These are phyloP conservation scores for Neoarthrinium moseri DNA, from an alignment of 2,329 filamentous ascomycete species.

Conservation along the genomic window DNA sequence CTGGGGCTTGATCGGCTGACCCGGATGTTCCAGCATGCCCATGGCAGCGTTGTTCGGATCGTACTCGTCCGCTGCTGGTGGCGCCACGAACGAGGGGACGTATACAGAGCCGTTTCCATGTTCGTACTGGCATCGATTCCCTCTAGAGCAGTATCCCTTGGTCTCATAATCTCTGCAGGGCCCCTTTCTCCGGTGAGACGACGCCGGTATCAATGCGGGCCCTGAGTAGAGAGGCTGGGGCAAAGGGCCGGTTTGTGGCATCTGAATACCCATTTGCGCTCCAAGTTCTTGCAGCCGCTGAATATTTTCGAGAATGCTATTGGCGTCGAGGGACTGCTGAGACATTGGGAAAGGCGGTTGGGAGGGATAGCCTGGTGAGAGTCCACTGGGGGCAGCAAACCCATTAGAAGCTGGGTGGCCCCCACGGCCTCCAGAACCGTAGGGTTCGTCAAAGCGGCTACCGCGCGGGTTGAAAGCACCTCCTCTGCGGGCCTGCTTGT, in stretches of 20 bases:
- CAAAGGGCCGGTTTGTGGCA: constrained; percentile 38
- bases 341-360: constrained; percentile 23
- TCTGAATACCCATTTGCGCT: constrained; percentile 45
- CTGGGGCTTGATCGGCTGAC: constrained; percentile 8
- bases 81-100: constrained; percentile 29
- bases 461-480: constrained; percentile 34
- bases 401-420: constrained; percentile 3
- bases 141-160: constrained; percentile 70
- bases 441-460: constrained; percentile 32
- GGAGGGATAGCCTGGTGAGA: constrained; percentile 15
- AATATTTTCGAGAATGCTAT: constrained; percentile 60
- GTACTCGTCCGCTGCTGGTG: constrained; percentile 47
- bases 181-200: constrained; percentile 35
- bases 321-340: constrained; percentile 49
- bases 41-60: constrained; percentile 54
- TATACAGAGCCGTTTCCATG: constrained; percentile 57
- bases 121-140: constrained; percentile 66
- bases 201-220: constrained; percentile 14
- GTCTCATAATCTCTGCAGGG: constrained; percentile 70
- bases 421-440: constrained; percentile 24
- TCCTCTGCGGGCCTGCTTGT: constrained; percentile 61
- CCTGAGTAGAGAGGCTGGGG: constrained; percentile 29
- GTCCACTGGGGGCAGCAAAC: neutral
- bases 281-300: constrained; percentile 61
- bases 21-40: constrained; percentile 10